Conservation (phyloP, 2,329 filamentous ascomycete genomes). For the Cladobotryum protrusum region DNA sequence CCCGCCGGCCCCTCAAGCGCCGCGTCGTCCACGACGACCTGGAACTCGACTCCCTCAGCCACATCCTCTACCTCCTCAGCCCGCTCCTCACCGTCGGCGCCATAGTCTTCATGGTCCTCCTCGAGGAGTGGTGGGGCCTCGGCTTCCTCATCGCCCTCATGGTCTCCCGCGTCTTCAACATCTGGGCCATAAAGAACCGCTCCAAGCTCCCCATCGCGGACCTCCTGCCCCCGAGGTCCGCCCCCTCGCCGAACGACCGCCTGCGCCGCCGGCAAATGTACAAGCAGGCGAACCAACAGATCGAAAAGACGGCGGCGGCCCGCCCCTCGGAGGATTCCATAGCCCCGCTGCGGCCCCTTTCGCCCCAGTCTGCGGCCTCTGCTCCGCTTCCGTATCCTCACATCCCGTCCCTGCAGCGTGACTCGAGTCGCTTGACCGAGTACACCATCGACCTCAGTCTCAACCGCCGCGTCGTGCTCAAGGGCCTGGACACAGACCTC, state of each 20-base stretch:
- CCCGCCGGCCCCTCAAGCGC: not conserved
- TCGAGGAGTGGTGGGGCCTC: slow-evolving; percentile 49
- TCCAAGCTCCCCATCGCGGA: slow-evolving; percentile 16
- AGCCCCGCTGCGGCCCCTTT: not conserved
- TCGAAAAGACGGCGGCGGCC: not conserved
- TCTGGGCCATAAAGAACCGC: slow-evolving; percentile 50
- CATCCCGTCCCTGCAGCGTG: not conserved
- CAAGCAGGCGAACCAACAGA: not conserved
- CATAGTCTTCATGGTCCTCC: slow-evolving; percentile 38
- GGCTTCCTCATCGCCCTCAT: slow-evolving; percentile 43
- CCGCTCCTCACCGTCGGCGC: slow-evolving; percentile 41
- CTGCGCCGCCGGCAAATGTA: not conserved
- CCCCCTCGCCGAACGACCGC: not conserved
- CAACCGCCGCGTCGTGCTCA: slow-evolving; percentile 46
- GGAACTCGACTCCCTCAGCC: slow-evolving; percentile 41
- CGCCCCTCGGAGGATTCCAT: not conserved
- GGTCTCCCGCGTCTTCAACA: slow-evolving; percentile 48
- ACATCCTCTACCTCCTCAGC: slow-evolving; percentile 42
- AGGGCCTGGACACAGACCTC: slow-evolving; percentile 49
- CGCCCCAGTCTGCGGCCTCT: not conserved
- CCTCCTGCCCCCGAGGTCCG: not conserved
- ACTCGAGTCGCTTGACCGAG: slow-evolving; percentile 27
- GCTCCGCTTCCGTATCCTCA: not conserved
- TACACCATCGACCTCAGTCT: slow-evolving; percentile 48
- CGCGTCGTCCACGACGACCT: slow-evolving; percentile 9